Evolutionary conservation across 2,329 filamentous ascomycete species (phyloP).

Genomic region (Nigrograna mackinnonii): DNA sequence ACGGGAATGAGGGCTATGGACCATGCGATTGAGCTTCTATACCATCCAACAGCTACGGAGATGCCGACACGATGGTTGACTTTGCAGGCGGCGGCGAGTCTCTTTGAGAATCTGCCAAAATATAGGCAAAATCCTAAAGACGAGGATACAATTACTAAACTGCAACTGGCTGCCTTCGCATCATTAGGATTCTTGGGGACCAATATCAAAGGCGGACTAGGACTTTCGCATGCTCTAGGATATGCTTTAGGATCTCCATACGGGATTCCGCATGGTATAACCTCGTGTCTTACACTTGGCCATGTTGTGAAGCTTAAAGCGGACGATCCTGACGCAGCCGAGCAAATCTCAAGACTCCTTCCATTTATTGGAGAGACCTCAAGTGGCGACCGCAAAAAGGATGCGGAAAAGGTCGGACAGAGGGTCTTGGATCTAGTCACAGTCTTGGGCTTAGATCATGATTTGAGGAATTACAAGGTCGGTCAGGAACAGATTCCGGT

Average conservation of each 20-base stretch:
- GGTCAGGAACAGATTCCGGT: constrained; percentile 44
- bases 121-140: constrained; percentile 51
- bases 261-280: constrained; percentile 60
- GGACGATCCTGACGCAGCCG: constrained; percentile 46
- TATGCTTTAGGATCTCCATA: constrained; percentile 61
- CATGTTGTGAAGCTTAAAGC: constrained; percentile 60
- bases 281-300: constrained; percentile 57
- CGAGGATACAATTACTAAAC: constrained; percentile 52
- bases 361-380: constrained; percentile 46
- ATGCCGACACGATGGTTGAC: constrained; percentile 53
- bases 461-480: constrained; percentile 51
- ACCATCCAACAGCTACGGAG: constrained; percentile 56
- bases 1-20: constrained; percentile 59
- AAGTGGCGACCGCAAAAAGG: constrained; percentile 45
- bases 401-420: constrained; percentile 50
- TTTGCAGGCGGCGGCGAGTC: constrained; percentile 47
- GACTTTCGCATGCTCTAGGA: constrained; percentile 51
- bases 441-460: constrained; percentile 48
- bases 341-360: constrained; percentile 49
- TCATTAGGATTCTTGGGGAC: constrained; percentile 55
- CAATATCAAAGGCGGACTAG: constrained; percentile 56
- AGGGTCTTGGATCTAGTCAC: constrained; percentile 49
- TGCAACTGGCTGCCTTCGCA: constrained; percentile 58
- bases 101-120: constrained; percentile 53
- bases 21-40: constrained; percentile 59